Evolutionary conservation across 2,329 filamentous ascomycete species (phyloP).

Genomic region (Pseudogymnoascus sp.): DNA sequence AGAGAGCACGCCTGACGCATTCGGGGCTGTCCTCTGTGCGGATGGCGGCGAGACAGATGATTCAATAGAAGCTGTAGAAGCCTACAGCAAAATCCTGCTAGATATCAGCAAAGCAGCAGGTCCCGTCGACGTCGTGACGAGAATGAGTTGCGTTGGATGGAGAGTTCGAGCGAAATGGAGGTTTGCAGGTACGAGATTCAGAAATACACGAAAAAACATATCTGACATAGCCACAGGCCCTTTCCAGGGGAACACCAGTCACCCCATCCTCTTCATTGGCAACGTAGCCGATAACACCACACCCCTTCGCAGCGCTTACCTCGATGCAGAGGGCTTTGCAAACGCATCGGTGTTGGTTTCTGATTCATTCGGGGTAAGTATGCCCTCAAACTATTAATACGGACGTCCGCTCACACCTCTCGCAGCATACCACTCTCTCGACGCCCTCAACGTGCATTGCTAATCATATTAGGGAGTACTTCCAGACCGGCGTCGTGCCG

Average conservation of each 20-base stretch:
- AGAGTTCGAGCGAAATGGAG: conserved; percentile 27
- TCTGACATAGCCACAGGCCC: conserved; percentile 21
- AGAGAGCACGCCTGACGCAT: conserved; percentile 21
- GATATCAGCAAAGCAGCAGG: conserved; percentile 38
- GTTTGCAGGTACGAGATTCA: conserved; percentile 19
- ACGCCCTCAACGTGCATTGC: conserved; percentile 32
- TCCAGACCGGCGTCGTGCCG: conserved; percentile 38
- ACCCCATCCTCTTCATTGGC: conserved; percentile 33
- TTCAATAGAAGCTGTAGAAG: conserved; percentile 21
- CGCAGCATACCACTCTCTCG: conserved; percentile 42
- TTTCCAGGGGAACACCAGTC: conserved; percentile 29
- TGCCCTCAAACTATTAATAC: background rate
- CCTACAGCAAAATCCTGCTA: conserved; percentile 20
- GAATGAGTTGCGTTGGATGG: conserved; percentile 31
- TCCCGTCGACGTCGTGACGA: conserved; percentile 36
- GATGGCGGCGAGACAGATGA: conserved; percentile 22
- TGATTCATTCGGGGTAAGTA: conserved; percentile 44
- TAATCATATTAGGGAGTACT: conserved; percentile 31
- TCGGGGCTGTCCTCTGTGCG: conserved; percentile 25
- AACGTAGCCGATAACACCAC: conserved; percentile 33
- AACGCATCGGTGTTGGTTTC: conserved; percentile 42
- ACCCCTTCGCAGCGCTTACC: conserved; percentile 28
- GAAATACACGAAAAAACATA: background rate
- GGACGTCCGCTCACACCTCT: background rate
- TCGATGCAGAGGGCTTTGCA: conserved; percentile 34